Conservation (phyloP, 2,329 filamentous ascomycete genomes). For the Herpotrichia juniperi region DNA sequence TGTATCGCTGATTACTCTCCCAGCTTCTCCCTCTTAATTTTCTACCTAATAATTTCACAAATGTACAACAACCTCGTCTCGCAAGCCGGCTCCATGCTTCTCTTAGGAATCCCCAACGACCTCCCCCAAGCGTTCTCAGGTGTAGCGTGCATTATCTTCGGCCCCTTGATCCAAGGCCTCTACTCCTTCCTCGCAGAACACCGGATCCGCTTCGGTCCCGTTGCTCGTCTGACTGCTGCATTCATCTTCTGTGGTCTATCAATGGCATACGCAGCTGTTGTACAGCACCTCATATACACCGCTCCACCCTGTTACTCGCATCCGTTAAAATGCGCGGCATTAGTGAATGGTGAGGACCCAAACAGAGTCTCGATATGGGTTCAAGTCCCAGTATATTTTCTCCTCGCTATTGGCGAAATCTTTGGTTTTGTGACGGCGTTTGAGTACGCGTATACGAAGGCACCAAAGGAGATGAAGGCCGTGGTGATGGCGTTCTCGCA, state of each 20-base stretch:
- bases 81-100: constrained; percentile 37
- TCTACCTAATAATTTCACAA: constrained; percentile 37
- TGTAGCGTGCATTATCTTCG: constrained; percentile 30
- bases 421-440: constrained; percentile 46
- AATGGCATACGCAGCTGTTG: constrained; percentile 28
- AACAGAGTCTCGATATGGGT: constrained; percentile 46
- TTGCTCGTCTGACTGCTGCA: constrained; percentile 24
- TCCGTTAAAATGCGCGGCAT: constrained; percentile 46
- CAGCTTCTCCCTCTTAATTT: constrained; percentile 32
- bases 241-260: constrained; percentile 21
- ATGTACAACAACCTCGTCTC: constrained; percentile 38
- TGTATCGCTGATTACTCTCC: background rate
- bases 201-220: constrained; percentile 26
- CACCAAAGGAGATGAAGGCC: constrained; percentile 46
- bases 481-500: constrained; percentile 35
- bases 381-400: constrained; percentile 45
- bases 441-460: constrained; percentile 49
- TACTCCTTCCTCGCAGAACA: constrained; percentile 21
- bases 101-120: constrained; percentile 38
- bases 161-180: constrained; percentile 28
- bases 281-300: constrained; percentile 35
- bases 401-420: constrained; percentile 47
- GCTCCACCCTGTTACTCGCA: constrained; percentile 31
- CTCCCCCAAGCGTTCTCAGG: constrained; percentile 30
- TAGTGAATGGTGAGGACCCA: constrained; percentile 18